A percentile compares a stretch with the other conserved stretches of the same genome.
Evolutionary conservation across 495 filamentous ascomycete species (phyloP).

Genomic region (Copromyces sp.): DNA sequence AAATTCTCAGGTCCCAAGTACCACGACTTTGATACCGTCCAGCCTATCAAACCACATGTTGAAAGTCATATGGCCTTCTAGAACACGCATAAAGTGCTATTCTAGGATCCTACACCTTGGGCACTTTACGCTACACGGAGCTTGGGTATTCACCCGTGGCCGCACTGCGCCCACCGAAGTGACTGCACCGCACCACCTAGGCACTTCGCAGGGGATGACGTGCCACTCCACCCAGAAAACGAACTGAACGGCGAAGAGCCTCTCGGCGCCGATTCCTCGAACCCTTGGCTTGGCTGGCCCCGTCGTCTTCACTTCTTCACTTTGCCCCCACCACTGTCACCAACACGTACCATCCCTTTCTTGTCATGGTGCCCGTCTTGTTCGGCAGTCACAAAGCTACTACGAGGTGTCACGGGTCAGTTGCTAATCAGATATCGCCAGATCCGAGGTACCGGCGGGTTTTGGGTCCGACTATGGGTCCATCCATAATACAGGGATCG

Average conservation of each 20-base stretch:
- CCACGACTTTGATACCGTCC: neutral
- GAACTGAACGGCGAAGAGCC: neutral
- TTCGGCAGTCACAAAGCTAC: neutral
- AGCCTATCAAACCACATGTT: neutral
- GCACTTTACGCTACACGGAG: neutral
- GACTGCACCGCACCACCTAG: neutral
- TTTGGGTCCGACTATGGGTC: neutral
- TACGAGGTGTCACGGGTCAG: neutral
- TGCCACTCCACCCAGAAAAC: neutral
- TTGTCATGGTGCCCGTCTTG: neutral
- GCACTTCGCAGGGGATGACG: neutral
- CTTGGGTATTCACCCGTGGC: neutral
- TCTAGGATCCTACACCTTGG: neutral
- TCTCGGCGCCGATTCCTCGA: neutral
- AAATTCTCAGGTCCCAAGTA: neutral
- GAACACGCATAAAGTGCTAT: neutral
- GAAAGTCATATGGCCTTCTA: neutral
- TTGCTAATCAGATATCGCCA: neutral
- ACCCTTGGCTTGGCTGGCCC: neutral
- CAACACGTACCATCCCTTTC: neutral
- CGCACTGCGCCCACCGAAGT: neutral
- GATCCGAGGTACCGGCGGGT: neutral
- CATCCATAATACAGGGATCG: neutral
- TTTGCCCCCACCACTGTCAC: neutral
- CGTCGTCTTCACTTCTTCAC: neutral